These are phyloP conservation scores for Castanea crenata DNA, from an alignment of 306 rosid species.

Conservation along the genomic window DNA sequence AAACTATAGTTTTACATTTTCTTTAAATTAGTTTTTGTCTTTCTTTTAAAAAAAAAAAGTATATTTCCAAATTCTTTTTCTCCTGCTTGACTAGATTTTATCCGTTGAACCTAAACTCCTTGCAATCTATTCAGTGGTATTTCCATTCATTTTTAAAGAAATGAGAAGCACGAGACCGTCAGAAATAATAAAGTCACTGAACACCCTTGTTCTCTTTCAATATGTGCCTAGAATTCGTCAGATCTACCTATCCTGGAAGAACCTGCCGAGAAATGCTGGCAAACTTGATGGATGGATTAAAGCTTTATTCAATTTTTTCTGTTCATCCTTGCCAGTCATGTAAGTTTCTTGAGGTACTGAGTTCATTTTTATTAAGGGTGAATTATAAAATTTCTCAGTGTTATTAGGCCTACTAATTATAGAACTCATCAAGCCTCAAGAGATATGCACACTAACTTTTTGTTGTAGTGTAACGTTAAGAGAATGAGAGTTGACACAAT, in stretches of 20 bases:
- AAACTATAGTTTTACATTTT: too few species aligned
- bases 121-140: slow-evolving; percentile 39
- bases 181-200: slow-evolving; percentile 75
- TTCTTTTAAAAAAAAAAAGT: too few species aligned
- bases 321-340: slow-evolving; percentile 95
- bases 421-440: too few species aligned
- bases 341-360: slow-evolving; percentile 36
- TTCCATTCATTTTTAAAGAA: slow-evolving; percentile 60
- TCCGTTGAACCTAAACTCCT: too few species aligned
- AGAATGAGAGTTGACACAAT: too few species aligned
- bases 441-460: too few species aligned
- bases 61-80: too few species aligned
- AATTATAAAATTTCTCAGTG: too few species aligned
- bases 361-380: neutral
- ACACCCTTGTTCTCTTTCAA: slow-evolving; percentile 66
- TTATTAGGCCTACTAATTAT: too few species aligned
- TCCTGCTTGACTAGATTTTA: too few species aligned
- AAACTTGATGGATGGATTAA: slow-evolving; percentile 90
- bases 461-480: too few species aligned
- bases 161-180: slow-evolving; percentile 49
- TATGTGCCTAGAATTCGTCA: slow-evolving; percentile 77
- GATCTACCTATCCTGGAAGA: slow-evolving; percentile 73
- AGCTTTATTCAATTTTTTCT: slow-evolving; percentile 90
- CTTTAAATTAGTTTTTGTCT: too few species aligned
- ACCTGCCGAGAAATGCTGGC: slow-evolving; percentile 82